phyloP scores from a whole-genome alignment of 2,329 filamentous ascomycete species.

The Ophiostoma triangulosporum region DNA sequence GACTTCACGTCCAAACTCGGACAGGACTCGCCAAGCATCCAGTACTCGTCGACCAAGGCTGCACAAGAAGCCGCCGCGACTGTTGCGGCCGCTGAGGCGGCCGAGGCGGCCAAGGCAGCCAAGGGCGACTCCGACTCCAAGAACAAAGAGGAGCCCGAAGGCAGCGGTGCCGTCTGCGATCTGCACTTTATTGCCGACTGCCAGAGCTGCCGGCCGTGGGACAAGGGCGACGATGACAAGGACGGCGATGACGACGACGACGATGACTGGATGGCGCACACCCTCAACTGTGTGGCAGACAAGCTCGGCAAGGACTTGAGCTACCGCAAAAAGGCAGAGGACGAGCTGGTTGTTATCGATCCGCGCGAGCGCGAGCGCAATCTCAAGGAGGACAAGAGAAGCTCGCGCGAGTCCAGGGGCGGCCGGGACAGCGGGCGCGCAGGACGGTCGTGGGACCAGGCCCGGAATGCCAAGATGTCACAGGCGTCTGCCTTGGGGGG shows the following conservation, averaged over 20 bases:
- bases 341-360: slow-evolving; percentile 87
- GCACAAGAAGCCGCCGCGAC: slow-evolving; percentile 10
- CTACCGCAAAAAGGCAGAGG: slow-evolving; percentile 82
- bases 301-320: slow-evolving; percentile 81
- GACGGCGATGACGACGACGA: slow-evolving; percentile 44
- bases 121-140: slow-evolving; percentile 5
- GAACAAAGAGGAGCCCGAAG: slow-evolving; percentile 4
- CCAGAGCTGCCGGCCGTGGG: slow-evolving; percentile 81
- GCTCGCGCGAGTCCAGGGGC: slow-evolving; percentile 39
- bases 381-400: slow-evolving; percentile 50
- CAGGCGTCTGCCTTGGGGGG: slow-evolving; percentile 39
- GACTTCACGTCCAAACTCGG: slow-evolving; percentile 71
- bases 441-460: slow-evolving; percentile 42
- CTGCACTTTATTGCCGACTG: slow-evolving; percentile 93
- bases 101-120: slow-evolving; percentile 6
- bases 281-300: slow-evolving; percentile 76
- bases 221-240: slow-evolving; percentile 29
- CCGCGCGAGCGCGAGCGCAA: slow-evolving; percentile 69
- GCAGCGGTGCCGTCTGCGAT: slow-evolving; percentile 52
- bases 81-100: neutral
- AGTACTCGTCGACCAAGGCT: neutral
- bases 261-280: slow-evolving; percentile 74
- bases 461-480: slow-evolving; percentile 42
- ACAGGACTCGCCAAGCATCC: slow-evolving; percentile 21
- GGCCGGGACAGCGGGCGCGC: slow-evolving; percentile 30